Conservation (phyloP, 2,329 filamentous ascomycete species). For the Geosmithia morbida region DNA sequence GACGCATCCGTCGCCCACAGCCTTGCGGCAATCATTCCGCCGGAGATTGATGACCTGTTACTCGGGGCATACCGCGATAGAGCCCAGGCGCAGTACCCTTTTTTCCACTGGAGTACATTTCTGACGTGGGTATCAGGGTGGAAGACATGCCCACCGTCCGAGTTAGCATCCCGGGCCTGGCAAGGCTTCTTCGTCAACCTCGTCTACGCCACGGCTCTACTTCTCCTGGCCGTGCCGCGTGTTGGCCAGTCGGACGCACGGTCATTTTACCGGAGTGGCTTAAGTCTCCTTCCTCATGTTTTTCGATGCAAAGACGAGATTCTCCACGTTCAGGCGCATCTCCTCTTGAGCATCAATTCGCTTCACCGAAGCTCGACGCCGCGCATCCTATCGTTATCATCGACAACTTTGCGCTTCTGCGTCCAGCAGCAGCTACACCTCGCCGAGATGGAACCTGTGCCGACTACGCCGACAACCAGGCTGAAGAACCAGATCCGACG, state of each 20-base stretch:
- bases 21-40: constrained; percentile 2
- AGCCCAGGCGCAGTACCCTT: constrained; percentile 12
- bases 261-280: constrained; percentile 8
- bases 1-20: not conserved
- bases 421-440: constrained; percentile 12
- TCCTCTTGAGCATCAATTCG: constrained; percentile 11
- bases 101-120: constrained; percentile 7
- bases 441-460: constrained; percentile 7
- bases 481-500: constrained; percentile 10
- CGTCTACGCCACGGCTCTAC: constrained; percentile 9
- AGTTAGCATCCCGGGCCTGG: constrained; percentile 6
- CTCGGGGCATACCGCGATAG: constrained; percentile 11
- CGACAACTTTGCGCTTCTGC: constrained; percentile 12
- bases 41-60: constrained; percentile 7
- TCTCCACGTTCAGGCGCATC: constrained; percentile 6
- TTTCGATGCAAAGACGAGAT: constrained; percentile 8
- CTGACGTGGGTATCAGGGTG: constrained; percentile 6
- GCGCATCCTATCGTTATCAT: constrained; percentile 11
- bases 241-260: constrained; percentile 6
- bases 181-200: constrained; percentile 13
- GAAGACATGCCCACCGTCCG: constrained; percentile 4
- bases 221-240: constrained; percentile 6
- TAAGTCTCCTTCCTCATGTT: constrained; percentile 7
- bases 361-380: constrained; percentile 12
- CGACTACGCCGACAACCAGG: not conserved